These are phyloP conservation scores for Collybiopsis luxurians DNA, from an alignment of 768 basidiomycete species.

Conservation along the genomic window DNA sequence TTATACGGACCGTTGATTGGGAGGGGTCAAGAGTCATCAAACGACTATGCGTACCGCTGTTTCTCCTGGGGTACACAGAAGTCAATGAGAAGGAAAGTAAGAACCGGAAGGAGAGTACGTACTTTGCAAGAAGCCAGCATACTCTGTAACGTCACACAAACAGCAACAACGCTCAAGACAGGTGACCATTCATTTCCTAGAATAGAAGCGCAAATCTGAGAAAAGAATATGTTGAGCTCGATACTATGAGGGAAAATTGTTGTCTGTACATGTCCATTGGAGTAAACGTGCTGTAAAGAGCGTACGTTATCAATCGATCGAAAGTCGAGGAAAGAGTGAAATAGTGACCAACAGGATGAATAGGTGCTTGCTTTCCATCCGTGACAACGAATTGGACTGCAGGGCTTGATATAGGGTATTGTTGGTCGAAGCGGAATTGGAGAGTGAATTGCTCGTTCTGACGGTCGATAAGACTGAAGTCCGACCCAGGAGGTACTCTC, in stretches of 20 bases:
- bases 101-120: conserved; percentile 3
- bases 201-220: conserved; percentile 85
- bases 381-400: conserved; percentile 83
- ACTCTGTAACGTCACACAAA: conserved; percentile 85
- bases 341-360: conserved; percentile 65
- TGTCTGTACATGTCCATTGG: conserved; percentile 73
- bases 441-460: conserved; percentile 77
- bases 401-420: conserved; percentile 85
- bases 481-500: not conserved
- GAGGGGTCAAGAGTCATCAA: conserved; percentile 1
- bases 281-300: conserved; percentile 69
- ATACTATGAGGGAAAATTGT: not conserved
- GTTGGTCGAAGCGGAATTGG: conserved; percentile 77
- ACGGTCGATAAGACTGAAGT: not conserved
- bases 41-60: conserved; percentile 51
- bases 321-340: not conserved
- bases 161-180: conserved; percentile 76
- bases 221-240: not conserved
- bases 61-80: conserved; percentile 35
- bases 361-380: conserved; percentile 60
- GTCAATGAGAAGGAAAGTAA: conserved; percentile 24
- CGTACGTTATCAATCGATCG: not conserved
- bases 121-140: conserved; percentile 95
- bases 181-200: conserved; percentile 81
- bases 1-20: conserved; percentile 9